Conservation (phyloP, 371 early-diverging fungal species). For the Coemansia sp. region DNA sequence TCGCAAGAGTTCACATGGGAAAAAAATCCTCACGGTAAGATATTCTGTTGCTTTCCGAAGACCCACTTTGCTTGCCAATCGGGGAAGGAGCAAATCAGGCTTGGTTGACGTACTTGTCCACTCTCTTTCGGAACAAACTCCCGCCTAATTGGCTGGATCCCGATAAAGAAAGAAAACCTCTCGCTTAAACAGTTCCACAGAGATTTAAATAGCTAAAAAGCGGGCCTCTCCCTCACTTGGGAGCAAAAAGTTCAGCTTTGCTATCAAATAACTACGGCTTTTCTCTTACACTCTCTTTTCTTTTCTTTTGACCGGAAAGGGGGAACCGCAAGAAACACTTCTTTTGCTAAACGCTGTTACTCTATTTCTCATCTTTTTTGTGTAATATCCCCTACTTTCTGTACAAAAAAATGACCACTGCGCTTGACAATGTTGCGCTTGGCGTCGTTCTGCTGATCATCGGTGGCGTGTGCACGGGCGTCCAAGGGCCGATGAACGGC, state of each 20-base stretch:
- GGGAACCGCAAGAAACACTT: background rate
- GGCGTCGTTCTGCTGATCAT: slow-evolving; percentile 46
- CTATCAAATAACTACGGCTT: background rate
- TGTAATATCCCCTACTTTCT: slow-evolving; percentile 9
- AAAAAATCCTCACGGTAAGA: too few species aligned
- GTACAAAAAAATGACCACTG: slow-evolving; percentile 12
- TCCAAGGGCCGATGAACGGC: slow-evolving; percentile 49
- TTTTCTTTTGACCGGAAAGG: background rate
- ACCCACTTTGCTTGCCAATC: too few species aligned
- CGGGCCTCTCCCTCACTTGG: too few species aligned
- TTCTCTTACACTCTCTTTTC: background rate
- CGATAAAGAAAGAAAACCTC: background rate
- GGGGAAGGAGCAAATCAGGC: too few species aligned
- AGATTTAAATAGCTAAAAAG: too few species aligned
- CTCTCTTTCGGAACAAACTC: background rate
- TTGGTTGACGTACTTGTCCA: too few species aligned
- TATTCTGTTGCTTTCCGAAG: too few species aligned
- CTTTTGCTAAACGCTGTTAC: background rate
- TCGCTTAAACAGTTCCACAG: background rate
- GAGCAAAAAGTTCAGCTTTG: background rate
- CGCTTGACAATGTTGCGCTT: slow-evolving; percentile 32
- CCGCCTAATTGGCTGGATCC: background rate
- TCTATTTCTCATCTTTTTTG: background rate
- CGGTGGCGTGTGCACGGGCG: slow-evolving; percentile 44
- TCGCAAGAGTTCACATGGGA: too few species aligned